A percentile compares a stretch with the other conserved stretches of the same genome.
Conservation (phyloP, 2,329 filamentous ascomycete genomes). For the Blastomyces parvus region DNA sequence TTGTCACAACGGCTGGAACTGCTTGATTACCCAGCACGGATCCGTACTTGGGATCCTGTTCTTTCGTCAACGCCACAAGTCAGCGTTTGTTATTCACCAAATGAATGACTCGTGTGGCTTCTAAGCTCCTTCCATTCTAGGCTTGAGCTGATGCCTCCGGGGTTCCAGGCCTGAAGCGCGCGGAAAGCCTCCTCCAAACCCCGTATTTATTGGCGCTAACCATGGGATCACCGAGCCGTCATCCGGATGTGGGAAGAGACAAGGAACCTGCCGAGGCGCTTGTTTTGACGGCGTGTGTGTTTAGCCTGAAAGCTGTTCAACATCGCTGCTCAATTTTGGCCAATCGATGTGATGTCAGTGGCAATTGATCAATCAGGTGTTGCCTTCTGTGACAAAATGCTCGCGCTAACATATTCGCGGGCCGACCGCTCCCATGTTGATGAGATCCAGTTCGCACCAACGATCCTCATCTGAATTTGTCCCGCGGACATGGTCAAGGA, state of each 20-base stretch:
- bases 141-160: background rate
- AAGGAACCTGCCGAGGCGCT: background rate
- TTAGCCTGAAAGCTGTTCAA: background rate
- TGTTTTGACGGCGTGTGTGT: background rate
- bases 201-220: background rate
- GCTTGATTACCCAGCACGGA: no score
- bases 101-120: background rate
- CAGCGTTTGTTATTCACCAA: background rate
- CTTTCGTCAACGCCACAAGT: no score
- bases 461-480: no score
- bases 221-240: background rate
- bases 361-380: background rate
- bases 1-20: no score
- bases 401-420: background rate
- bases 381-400: background rate
- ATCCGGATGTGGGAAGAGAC: background rate
- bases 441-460: background rate
- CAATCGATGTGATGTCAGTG: background rate
- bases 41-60: no score
- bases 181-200: background rate
- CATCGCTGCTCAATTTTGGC: background rate
- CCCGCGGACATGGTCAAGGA: background rate
- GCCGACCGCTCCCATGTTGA: background rate
- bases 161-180: background rate
- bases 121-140: background rate